Evolutionary conservation across 345 rosid species (phyloP).

Genomic region (Melastoma malabathricum): DNA sequence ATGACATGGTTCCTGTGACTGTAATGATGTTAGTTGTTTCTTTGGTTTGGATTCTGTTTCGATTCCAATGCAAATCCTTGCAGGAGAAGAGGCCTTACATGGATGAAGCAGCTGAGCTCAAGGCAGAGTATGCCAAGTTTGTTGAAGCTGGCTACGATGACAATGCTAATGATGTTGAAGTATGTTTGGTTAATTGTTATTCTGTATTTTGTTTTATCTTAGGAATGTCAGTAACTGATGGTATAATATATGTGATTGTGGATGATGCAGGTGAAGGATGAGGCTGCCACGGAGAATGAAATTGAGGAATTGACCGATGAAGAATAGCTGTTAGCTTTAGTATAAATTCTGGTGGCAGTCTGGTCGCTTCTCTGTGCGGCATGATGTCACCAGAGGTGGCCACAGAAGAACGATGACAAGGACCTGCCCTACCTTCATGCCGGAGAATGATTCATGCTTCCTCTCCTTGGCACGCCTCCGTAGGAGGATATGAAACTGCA

Average conservation of each 20-base stretch:
- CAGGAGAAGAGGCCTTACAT: slow-evolving; percentile 67
- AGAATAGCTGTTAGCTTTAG: slow-evolving; percentile 3
- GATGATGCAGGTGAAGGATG: slow-evolving; percentile 20
- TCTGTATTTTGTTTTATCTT: neutral
- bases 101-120: slow-evolving; percentile 65
- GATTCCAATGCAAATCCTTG: neutral
- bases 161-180: slow-evolving; percentile 26
- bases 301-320: neutral
- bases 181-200: slow-evolving; percentile 6
- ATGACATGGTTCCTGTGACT: neutral
- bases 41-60: neutral
- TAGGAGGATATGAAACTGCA: too few species aligned
- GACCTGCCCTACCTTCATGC: too few species aligned
- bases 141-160: slow-evolving; percentile 16
- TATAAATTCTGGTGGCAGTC: too few species aligned
- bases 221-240: neutral
- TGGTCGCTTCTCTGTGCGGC: too few species aligned
- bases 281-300: slow-evolving; percentile 6
- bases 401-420: too few species aligned
- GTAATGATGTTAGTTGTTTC: neutral
- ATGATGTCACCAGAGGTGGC: too few species aligned
- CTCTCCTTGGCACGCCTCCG: too few species aligned
- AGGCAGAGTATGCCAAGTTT: slow-evolving; percentile 45
- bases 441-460: too few species aligned
- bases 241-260: slow-evolving; percentile 5